phyloP scores from a whole-genome alignment of 139 green algal species.

The Tetradesmus lagerheimii region DNA sequence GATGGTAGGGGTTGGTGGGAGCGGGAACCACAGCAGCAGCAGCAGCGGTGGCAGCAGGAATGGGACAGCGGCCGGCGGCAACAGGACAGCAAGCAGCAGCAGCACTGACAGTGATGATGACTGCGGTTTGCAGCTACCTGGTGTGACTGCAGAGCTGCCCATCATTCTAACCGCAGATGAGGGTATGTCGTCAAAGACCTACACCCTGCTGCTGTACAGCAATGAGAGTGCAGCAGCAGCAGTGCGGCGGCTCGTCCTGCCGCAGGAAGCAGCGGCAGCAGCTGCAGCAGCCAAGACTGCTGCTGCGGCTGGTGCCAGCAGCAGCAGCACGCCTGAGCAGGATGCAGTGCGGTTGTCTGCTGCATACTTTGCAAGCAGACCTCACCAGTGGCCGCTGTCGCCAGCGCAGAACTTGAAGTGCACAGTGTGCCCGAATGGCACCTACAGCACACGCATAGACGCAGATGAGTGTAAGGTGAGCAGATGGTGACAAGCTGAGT shows the following conservation, averaged over 20 bases:
- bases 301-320: background rate
- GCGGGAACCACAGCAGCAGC: slow-evolving; percentile 11
- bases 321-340: background rate
- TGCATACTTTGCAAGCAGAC: slow-evolving; percentile 20
- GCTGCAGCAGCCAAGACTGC: background rate
- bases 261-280: slow-evolving; percentile 42
- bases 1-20: background rate
- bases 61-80: background rate
- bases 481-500: too few species aligned
- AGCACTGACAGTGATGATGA: background rate
- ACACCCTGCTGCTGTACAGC: slow-evolving; percentile 49
- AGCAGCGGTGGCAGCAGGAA: background rate
- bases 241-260: background rate
- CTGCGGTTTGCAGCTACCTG: slow-evolving; percentile 20
- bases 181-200: slow-evolving; percentile 40
- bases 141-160: slow-evolving; percentile 37
- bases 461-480: slow-evolving; percentile 44
- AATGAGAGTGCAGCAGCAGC: slow-evolving; percentile 24
- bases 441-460: slow-evolving; percentile 30
- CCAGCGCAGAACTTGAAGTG: slow-evolving; percentile 43
- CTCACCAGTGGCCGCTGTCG: slow-evolving; percentile 27
- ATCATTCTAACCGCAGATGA: slow-evolving; percentile 49
- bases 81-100: background rate
- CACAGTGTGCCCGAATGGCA: slow-evolving; percentile 38
- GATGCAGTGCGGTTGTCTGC: slow-evolving; percentile 14